These are phyloP conservation scores for Isoetes taiwanensis DNA, from an alignment of 75 land plant species.

Conservation along the genomic window DNA sequence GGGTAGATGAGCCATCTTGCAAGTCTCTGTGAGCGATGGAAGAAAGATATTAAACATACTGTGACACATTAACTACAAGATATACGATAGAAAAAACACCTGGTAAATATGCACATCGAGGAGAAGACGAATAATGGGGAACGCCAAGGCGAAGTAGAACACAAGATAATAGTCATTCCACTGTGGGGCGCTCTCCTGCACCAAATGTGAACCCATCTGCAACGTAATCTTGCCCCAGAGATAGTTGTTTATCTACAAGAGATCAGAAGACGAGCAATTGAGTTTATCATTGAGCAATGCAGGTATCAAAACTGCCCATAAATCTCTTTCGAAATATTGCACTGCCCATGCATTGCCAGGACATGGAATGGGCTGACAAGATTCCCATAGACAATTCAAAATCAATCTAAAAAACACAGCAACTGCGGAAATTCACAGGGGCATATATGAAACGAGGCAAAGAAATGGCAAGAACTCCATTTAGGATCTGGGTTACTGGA, in stretches of 20 bases:
- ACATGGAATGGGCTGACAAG: too few relatives aligned
- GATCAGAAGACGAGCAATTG: neutral
- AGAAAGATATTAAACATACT: neutral
- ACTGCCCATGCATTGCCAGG: too few relatives aligned
- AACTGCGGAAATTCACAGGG: too few relatives aligned
- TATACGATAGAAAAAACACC: conserved; percentile 1
- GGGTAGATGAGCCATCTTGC: conserved; percentile 11
- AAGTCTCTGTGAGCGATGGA: conserved; percentile 11
- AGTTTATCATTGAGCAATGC: too few relatives aligned
- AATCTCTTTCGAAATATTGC: too few relatives aligned
- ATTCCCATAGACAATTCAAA: too few relatives aligned
- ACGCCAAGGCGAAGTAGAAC: conserved; percentile 18
- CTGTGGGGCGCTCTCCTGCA: conserved; percentile 12
- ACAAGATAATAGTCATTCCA: conserved; percentile 17
- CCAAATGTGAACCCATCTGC: conserved; percentile 14
- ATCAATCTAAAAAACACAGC: too few relatives aligned
- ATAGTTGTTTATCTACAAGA: conserved; percentile 1
- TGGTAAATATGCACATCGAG: conserved; percentile 16
- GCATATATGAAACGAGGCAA: too few relatives aligned
- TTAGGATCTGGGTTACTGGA: too few relatives aligned
- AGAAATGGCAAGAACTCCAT: too few relatives aligned
- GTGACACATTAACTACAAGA: neutral
- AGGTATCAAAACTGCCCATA: too few relatives aligned
- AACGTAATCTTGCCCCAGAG: neutral
- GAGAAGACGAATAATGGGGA: conserved; percentile 16